A percentile compares a stretch with the other conserved stretches of the same genome.
These are phyloP conservation scores for Pythium utonaiense DNA, from an alignment of 352 stramenopile species.

Conservation along the genomic window DNA sequence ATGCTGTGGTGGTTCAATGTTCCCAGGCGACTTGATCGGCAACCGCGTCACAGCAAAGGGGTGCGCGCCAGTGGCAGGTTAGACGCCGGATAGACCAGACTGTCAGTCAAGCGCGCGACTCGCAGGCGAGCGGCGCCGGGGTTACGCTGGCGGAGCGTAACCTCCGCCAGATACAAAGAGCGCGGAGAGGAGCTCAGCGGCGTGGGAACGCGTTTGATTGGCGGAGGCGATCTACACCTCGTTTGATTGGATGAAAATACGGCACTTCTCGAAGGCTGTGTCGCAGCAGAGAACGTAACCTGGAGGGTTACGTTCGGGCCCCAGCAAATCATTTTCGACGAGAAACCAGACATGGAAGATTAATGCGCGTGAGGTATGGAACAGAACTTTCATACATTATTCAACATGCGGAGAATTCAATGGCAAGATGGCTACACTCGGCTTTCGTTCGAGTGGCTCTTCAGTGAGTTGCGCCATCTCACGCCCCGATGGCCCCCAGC, in stretches of 20 bases:
- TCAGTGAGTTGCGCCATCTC: too few species aligned
- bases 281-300: not conserved
- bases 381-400: not conserved
- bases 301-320: not conserved
- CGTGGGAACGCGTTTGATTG: not conserved
- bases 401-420: not conserved
- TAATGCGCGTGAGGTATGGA: not conserved
- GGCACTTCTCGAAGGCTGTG: not conserved
- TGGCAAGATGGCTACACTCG: slow-evolving; percentile 16
- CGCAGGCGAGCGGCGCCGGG: not conserved
- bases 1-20: slow-evolving; percentile 4
- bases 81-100: slow-evolving; percentile 16
- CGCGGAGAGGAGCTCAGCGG: slow-evolving; percentile 9
- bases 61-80: slow-evolving; percentile 15
- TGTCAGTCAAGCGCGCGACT: slow-evolving; percentile 26
- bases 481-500: not conserved
- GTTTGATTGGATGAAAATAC: not conserved
- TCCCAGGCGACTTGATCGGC: slow-evolving; percentile 2
- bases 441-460: slow-evolving; percentile 9
- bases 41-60: slow-evolving; percentile 20
- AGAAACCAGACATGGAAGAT: slow-evolving; percentile 20
- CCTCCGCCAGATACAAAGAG: not conserved
- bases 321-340: slow-evolving; percentile 10
- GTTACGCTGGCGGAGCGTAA: not conserved
- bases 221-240: too few species aligned